Evolutionary conservation across 176 grass and related monocot species (phyloP).

Genomic region (Avena eriantha): DNA sequence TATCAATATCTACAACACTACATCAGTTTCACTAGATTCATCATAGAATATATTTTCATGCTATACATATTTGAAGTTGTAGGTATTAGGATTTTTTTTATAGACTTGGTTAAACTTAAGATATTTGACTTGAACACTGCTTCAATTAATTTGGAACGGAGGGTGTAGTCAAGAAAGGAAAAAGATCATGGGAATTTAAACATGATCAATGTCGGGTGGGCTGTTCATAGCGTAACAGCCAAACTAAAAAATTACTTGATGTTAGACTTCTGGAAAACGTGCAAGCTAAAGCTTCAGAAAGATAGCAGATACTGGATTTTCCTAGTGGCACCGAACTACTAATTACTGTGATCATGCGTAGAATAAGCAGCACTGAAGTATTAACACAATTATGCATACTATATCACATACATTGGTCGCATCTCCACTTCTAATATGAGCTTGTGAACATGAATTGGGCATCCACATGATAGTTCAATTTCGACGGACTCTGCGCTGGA

Average conservation of each 20-base stretch:
- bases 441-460: background rate
- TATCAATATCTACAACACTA: background rate
- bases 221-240: background rate
- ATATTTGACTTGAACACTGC: background rate
- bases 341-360: background rate
- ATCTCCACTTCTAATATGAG: constrained; percentile 18
- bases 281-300: constrained; percentile 13
- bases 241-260: background rate
- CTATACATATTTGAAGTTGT: background rate
- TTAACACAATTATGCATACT: background rate
- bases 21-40: background rate
- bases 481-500: background rate
- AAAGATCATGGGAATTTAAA: background rate
- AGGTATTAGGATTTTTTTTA: background rate
- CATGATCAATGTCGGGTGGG: background rate
- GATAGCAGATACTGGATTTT: background rate
- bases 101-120: background rate
- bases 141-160: background rate
- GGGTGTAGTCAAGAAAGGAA: background rate
- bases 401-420: background rate
- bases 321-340: background rate
- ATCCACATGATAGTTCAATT: constrained; percentile 15
- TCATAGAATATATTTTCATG: background rate
- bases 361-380: constrained; percentile 1
- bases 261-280: background rate